Evolutionary conservation across 805 yeast species (phyloP).

Genomic region (Candida methanosorbosa): DNA sequence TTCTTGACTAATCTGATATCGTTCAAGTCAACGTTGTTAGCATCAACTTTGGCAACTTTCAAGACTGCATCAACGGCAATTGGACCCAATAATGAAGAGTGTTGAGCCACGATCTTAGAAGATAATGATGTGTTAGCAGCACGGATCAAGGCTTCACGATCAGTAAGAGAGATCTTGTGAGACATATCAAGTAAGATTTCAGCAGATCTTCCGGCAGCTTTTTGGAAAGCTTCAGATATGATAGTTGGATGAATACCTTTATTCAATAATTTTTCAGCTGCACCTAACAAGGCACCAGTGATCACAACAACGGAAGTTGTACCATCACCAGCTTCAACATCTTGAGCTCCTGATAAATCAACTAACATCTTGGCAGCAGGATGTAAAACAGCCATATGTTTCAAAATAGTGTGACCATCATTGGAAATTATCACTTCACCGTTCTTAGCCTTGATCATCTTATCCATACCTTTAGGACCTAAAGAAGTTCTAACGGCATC

Average conservation of each 20-base stretch:
- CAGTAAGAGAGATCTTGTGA: conserved; percentile 65
- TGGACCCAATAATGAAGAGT: conserved; percentile 78
- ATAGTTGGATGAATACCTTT: conserved; percentile 95
- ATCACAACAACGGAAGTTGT: conserved; percentile 95
- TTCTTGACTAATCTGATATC: conserved; percentile 88
- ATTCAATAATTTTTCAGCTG: conserved; percentile 83
- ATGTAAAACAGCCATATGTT: conserved; percentile 97
- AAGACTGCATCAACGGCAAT: conserved; percentile 91
- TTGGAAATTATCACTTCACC: conserved; percentile 94
- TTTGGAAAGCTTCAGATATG: conserved; percentile 87
- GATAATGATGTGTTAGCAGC: conserved; percentile 94
- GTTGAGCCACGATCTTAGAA: conserved; percentile 93
- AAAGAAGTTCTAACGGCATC: conserved; percentile 92
- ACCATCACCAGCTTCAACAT: conserved; percentile 99
- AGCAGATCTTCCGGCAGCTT: conserved; percentile 77
- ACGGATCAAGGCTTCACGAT: conserved; percentile 73
- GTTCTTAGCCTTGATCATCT: conserved; percentile 89
- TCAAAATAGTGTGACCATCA: conserved; percentile 95
- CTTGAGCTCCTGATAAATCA: conserved; percentile 96
- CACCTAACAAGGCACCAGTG: conserved; percentile 90
- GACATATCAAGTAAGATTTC: conserved; percentile 82
- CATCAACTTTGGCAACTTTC: conserved; percentile 40
- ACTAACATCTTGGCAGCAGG: conserved; percentile 98
- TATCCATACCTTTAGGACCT: conserved; percentile 99
- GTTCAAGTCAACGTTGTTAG: conserved; percentile 71